A percentile compares a stretch with the other conserved stretches of the same genome.
Evolutionary conservation across 176 grass and related monocot genomes (phyloP).

Genomic region (Paspalum notatum): DNA sequence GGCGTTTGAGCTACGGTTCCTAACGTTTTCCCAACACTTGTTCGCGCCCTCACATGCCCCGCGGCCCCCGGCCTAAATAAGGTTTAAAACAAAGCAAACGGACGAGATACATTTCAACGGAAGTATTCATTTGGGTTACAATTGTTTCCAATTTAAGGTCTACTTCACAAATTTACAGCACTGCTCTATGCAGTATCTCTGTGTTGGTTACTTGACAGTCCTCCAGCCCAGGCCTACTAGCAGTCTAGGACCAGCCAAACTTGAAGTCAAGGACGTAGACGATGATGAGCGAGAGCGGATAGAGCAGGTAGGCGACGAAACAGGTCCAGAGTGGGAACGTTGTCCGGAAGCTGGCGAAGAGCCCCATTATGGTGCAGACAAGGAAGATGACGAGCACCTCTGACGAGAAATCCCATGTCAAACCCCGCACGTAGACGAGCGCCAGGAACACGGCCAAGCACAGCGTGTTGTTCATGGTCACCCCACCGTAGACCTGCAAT

Average conservation of each 20-base stretch:
- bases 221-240: too few species aligned
- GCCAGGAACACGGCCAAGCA: slow-evolving; percentile 75
- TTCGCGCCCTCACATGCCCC: too few species aligned
- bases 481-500: slow-evolving; percentile 70
- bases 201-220: too few species aligned
- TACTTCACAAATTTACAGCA: too few species aligned
- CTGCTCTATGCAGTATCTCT: too few species aligned
- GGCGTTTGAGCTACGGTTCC: too few species aligned
- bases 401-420: slow-evolving; percentile 83
- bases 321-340: slow-evolving; percentile 79
- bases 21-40: too few species aligned
- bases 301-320: slow-evolving; percentile 60
- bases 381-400: slow-evolving; percentile 77
- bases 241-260: slow-evolving; percentile 71
- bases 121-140: too few species aligned
- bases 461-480: slow-evolving; percentile 94
- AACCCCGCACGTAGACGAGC: slow-evolving; percentile 63
- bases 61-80: too few species aligned
- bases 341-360: slow-evolving; percentile 79
- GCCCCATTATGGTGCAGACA: slow-evolving; percentile 79
- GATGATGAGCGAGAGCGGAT: slow-evolving; percentile 58
- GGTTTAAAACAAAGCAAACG: too few species aligned
- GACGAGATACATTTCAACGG: too few species aligned
- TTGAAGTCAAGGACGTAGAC: slow-evolving; percentile 80
- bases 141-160: too few species aligned